phyloP scores from a whole-genome alignment of 2,329 filamentous ascomycete species.

The Parastagonospora nodorum region DNA sequence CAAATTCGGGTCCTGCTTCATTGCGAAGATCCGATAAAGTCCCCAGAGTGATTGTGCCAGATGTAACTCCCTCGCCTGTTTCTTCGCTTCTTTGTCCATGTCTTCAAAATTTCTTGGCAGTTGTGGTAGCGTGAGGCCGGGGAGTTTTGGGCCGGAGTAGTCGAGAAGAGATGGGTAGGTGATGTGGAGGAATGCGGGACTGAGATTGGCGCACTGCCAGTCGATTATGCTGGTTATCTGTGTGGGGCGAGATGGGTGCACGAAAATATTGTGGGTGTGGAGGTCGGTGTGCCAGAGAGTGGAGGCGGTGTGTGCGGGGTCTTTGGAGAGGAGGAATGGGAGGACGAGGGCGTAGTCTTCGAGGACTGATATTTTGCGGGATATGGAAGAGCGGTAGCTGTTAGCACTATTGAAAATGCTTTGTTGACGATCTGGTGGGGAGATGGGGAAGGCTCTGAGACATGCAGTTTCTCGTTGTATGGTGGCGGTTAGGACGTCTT shows the following conservation, averaged over 20 bases:
- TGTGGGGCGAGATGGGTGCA: slow-evolving; percentile 32
- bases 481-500: too few relatives aligned
- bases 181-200: slow-evolving; percentile 33
- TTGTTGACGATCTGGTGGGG: slow-evolving; percentile 7
- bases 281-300: slow-evolving; percentile 41
- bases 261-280: slow-evolving; percentile 42
- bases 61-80: slow-evolving; percentile 20
- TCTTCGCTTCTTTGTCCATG: slow-evolving; percentile 17
- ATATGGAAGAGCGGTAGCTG: slow-evolving; percentile 29
- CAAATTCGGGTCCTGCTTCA: slow-evolving; percentile 19
- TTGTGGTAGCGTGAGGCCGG: slow-evolving; percentile 15
- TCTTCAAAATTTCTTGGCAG: slow-evolving; percentile 21
- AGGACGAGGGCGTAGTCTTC: slow-evolving; percentile 33
- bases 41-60: slow-evolving; percentile 26
- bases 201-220: slow-evolving; percentile 38
- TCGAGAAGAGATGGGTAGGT: slow-evolving; percentile 31
- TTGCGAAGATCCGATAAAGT: slow-evolving; percentile 21
- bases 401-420: slow-evolving; percentile 26
- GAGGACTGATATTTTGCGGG: slow-evolving; percentile 28
- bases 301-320: slow-evolving; percentile 20
- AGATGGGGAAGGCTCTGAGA: not conserved
- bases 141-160: slow-evolving; percentile 24
- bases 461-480: not conserved
- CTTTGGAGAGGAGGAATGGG: slow-evolving; percentile 26
- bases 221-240: slow-evolving; percentile 41